Conservation (phyloP, 345 rosid species). For the Lagerstroemia speciosa region DNA sequence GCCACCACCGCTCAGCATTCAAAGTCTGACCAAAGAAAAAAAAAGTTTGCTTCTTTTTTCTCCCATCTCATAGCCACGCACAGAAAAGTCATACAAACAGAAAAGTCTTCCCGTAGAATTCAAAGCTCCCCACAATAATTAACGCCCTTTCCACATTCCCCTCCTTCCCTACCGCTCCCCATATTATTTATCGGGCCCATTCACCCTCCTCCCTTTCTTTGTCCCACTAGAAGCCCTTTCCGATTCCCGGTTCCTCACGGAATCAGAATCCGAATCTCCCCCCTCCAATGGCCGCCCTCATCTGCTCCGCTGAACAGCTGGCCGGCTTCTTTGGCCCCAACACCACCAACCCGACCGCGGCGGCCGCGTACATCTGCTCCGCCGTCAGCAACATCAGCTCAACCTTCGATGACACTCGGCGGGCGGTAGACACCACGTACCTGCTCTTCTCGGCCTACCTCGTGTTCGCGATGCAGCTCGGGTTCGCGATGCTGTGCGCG, state of each 20-base stretch:
- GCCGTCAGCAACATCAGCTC: constrained; percentile 18
- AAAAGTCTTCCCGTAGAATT: no score
- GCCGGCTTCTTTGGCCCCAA: constrained; percentile 49
- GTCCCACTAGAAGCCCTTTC: not conserved
- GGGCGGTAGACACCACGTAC: constrained; percentile 69
- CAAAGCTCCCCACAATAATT: not conserved
- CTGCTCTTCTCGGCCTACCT: constrained; percentile 92
- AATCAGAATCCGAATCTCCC: not conserved
- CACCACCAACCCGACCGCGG: constrained; percentile 28
- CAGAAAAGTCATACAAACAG: no score
- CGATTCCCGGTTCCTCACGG: not conserved
- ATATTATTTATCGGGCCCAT: not conserved
- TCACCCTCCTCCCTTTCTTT: not conserved
- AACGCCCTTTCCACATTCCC: not conserved
- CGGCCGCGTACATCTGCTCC: constrained; percentile 56
- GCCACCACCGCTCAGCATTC: no score
- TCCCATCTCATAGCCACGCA: no score
- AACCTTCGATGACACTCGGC: constrained; percentile 44
- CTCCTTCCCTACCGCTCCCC: not conserved
- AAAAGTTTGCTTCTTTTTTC: no score
- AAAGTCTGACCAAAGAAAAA: no score
- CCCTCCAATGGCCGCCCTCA: constrained; percentile 7
- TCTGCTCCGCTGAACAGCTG: constrained; percentile 35
- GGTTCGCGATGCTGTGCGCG: constrained; percentile 96
- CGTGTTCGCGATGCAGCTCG: constrained; percentile 88